Percentiles rank a stretch among this genome's conserved stretches.
Evolutionary conservation across 768 basidiomycete genomes (phyloP).

Genomic region (Mycena albidolilacea): DNA sequence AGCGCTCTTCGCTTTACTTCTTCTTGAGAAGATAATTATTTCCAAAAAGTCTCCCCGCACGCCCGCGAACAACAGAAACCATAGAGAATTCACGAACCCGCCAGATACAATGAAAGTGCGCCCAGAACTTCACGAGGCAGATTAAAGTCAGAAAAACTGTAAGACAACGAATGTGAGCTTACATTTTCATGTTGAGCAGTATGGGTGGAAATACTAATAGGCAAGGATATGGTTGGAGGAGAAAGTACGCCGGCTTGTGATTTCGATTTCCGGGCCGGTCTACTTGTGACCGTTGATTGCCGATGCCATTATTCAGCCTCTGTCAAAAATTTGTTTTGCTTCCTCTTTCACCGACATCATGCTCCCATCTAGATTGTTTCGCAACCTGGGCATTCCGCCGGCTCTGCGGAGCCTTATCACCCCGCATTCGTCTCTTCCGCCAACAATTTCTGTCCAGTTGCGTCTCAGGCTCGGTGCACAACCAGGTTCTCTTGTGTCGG

Average conservation of each 20-base stretch:
- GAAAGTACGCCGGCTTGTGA: neutral
- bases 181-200: neutral
- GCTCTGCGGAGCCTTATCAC: conserved; percentile 58
- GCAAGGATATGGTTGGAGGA: no score
- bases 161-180: neutral
- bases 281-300: neutral
- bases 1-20: no score
- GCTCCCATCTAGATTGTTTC: conserved; percentile 63
- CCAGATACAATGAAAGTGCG: conserved; percentile 72
- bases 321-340: neutral
- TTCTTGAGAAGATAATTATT: no score
- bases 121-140: conserved; percentile 60
- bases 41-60: no score
- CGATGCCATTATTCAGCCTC: neutral
- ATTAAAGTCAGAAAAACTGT: neutral
- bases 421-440: conserved; percentile 53
- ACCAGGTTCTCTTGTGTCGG: conserved; percentile 29
- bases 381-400: conserved; percentile 61
- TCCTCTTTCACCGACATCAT: conserved; percentile 43
- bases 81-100: conserved; percentile 56
- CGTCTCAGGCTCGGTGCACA: conserved; percentile 42
- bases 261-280: neutral
- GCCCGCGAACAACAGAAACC: neutral
- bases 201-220: neutral
- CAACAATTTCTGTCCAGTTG: conserved; percentile 51